Evolutionary conservation across 176 grass and related monocot species (phyloP).

Genomic region (Leersia perrieri): DNA sequence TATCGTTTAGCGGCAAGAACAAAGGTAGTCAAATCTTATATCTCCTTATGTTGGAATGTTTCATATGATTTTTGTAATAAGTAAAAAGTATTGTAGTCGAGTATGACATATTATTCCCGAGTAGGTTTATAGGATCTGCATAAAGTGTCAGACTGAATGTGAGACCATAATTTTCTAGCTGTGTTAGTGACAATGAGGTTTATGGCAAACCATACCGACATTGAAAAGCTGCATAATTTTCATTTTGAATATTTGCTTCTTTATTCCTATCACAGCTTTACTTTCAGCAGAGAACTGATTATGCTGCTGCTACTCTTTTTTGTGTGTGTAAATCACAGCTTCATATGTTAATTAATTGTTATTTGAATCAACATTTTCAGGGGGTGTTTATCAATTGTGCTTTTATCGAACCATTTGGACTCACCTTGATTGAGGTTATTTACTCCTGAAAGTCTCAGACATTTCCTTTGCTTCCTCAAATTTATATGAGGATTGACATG

Average conservation of each 20-base stretch:
- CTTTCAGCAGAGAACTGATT: not conserved
- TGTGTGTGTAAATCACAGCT: not conserved
- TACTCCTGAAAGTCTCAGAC: constrained; percentile 14
- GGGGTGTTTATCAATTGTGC: constrained; percentile 98
- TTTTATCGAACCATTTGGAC: constrained; percentile 97
- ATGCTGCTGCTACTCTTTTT: not conserved
- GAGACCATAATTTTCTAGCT: not conserved
- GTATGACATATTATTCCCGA: constrained; percentile 9
- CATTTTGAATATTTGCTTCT: not conserved
- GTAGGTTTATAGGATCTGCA: constrained; percentile 4
- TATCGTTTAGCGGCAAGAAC: constrained; percentile 80
- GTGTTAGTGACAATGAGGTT: not conserved
- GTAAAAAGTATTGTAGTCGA: not conserved
- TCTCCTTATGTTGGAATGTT: constrained; percentile 8
- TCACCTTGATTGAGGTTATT: constrained; percentile 95
- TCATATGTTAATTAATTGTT: not conserved
- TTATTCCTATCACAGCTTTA: not conserved
- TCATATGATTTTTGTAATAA: constrained; percentile 10
- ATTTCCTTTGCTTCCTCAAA: constrained; percentile 15
- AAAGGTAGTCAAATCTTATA: constrained; percentile 45
- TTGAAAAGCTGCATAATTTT: not conserved
- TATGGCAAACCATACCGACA: not conserved
- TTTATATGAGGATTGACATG: constrained; percentile 5
- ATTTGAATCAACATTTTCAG: constrained; percentile 46
- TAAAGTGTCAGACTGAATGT: not conserved